Evolutionary conservation across 108 stramenopile species (phyloP).

Genomic region (Cyclostephanos invisitatus): DNA sequence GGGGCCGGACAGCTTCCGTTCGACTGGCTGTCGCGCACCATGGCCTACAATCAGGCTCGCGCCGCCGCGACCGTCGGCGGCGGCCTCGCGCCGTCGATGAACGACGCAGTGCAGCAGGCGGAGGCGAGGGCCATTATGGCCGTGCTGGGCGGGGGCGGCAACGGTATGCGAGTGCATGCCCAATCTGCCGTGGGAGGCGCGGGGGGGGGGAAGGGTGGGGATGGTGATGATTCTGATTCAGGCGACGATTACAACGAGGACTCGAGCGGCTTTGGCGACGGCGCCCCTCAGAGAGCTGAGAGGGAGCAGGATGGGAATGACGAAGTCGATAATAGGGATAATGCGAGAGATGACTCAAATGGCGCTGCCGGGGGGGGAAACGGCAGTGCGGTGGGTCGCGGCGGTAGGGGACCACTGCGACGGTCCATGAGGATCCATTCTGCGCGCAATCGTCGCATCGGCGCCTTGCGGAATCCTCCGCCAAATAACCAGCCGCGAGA

Average conservation of each 20-base stretch:
- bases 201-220: slow-evolving; percentile 24
- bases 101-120: slow-evolving; percentile 8
- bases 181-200: slow-evolving; percentile 2
- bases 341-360: slow-evolving; percentile 27
- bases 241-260: slow-evolving; percentile 19
- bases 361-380: slow-evolving; percentile 16
- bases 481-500: slow-evolving; percentile 1
- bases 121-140: slow-evolving; percentile 28
- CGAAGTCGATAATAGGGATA: slow-evolving; percentile 6
- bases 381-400: background rate
- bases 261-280: slow-evolving; percentile 9
- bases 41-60: slow-evolving; percentile 1
- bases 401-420: slow-evolving; percentile 3
- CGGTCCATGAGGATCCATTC: slow-evolving; percentile 18
- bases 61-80: background rate
- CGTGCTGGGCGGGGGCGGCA: slow-evolving; percentile 13
- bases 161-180: background rate
- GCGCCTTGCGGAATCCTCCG: background rate
- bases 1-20: background rate
- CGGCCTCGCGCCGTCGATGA: slow-evolving; percentile 6
- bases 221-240: slow-evolving; percentile 31
- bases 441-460: slow-evolving; percentile 4
- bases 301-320: slow-evolving; percentile 3
- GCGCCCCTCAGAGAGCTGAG: slow-evolving; percentile 7
- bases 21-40: background rate